phyloP scores from a whole-genome alignment of 768 basidiomycete genomes.

The Lepiota subincarnata region DNA sequence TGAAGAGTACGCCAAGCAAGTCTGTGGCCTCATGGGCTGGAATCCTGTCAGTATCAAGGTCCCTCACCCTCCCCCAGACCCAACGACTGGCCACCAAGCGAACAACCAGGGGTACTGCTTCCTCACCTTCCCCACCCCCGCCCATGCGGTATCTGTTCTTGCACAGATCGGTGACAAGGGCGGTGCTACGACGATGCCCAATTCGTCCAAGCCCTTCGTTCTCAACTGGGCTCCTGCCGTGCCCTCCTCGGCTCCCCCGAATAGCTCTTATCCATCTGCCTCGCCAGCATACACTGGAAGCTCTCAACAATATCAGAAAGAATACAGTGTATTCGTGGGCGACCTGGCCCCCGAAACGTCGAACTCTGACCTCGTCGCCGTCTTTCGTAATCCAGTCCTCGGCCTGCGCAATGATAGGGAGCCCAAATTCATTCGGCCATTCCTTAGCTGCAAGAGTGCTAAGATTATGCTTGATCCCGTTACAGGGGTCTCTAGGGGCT shows the following conservation, averaged over 20 bases:
- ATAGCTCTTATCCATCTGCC: conserved; percentile 27
- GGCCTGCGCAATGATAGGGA: conserved; percentile 83
- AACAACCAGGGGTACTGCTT: conserved; percentile 90
- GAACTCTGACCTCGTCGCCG: conserved; percentile 92
- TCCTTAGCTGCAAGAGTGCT: conserved; percentile 90
- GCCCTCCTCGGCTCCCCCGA: conserved; percentile 27
- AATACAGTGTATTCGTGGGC: conserved; percentile 93
- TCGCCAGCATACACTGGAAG: conserved; percentile 22
- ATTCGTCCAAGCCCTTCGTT: conserved; percentile 76
- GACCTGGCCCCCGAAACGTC: conserved; percentile 91
- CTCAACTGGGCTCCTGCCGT: conserved; percentile 68
- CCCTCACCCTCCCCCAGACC: conserved; percentile 57
- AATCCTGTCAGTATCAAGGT: conserved; percentile 72
- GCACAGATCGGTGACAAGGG: conserved; percentile 53
- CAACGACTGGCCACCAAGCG: conserved; percentile 54
- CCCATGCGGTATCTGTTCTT: conserved; percentile 67
- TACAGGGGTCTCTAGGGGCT: conserved; percentile 85
- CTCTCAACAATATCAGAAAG: conserved; percentile 51
- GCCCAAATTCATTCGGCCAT: conserved; percentile 85
- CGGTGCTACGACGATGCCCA: conserved; percentile 70
- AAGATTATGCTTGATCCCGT: conserved; percentile 93
- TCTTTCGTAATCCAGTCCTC: conserved; percentile 86
- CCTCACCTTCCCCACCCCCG: conserved; percentile 74
- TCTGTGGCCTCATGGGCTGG: conserved; percentile 86
- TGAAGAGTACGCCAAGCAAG: conserved; percentile 89